A percentile compares a stretch with the other conserved stretches of the same genome.
phyloP scores from a whole-genome alignment of 2,329 filamentous ascomycete species.

The Karstenula rhodostoma region DNA sequence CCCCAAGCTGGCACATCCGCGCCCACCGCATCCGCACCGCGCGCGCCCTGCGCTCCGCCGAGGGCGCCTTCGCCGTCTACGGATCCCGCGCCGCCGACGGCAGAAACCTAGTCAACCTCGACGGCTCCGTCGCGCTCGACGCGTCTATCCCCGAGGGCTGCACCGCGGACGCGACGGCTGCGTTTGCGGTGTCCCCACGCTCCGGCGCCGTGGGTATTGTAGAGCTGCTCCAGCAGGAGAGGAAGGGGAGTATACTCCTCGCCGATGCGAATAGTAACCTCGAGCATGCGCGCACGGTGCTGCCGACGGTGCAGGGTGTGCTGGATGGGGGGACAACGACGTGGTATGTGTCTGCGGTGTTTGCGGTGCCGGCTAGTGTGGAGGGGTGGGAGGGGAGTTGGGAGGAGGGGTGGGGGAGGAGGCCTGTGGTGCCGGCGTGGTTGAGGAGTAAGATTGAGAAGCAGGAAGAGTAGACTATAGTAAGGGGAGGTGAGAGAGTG shows the following conservation, averaged over 20 bases:
- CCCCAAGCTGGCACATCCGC: slow-evolving; percentile 72
- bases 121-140: slow-evolving; percentile 46
- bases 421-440: slow-evolving; percentile 68
- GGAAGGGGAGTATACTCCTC: slow-evolving; percentile 72
- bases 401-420: slow-evolving; percentile 63
- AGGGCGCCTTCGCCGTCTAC: slow-evolving; percentile 77
- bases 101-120: slow-evolving; percentile 58
- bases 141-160: slow-evolving; percentile 53
- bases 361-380: slow-evolving; percentile 69
- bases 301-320: slow-evolving; percentile 73
- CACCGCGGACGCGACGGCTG: slow-evolving; percentile 37
- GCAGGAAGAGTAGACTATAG: slow-evolving; percentile 29
- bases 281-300: slow-evolving; percentile 73
- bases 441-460: slow-evolving; percentile 60
- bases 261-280: slow-evolving; percentile 83
- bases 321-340: slow-evolving; percentile 64
- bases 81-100: slow-evolving; percentile 68
- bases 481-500: neutral
- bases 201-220: slow-evolving; percentile 62
- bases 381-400: slow-evolving; percentile 57
- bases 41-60: slow-evolving; percentile 72
- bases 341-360: slow-evolving; percentile 77
- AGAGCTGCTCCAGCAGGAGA: slow-evolving; percentile 51
- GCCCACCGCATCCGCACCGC: slow-evolving; percentile 68
- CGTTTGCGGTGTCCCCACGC: slow-evolving; percentile 55